A percentile compares a stretch with the other conserved stretches of the same genome.
Evolutionary conservation across 306 rosid species (phyloP).

Genomic region (Amphicarpaea edgeworthii): DNA sequence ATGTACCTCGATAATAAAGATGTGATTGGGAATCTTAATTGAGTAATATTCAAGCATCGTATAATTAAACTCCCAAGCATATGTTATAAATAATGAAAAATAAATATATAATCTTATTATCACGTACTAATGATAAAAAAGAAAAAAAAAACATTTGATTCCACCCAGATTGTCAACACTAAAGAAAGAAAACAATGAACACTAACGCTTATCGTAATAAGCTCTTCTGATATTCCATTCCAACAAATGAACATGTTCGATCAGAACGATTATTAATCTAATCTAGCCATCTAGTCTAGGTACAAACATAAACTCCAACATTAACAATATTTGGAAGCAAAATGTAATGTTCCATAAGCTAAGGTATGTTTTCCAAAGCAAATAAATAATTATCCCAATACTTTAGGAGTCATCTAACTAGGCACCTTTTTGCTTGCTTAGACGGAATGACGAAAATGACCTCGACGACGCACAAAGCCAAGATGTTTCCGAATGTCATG

Average conservation of each 20-base stretch:
- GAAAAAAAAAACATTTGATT: slow-evolving; percentile 9
- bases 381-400: slow-evolving; percentile 25
- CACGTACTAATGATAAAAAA: neutral
- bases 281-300: neutral
- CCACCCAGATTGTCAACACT: neutral
- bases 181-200: neutral
- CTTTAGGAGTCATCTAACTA: slow-evolving; percentile 16
- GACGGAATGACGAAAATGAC: slow-evolving; percentile 40
- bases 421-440: neutral
- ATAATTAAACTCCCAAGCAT: slow-evolving; percentile 11
- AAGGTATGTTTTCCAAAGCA: slow-evolving; percentile 47
- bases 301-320: neutral
- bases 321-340: slow-evolving; percentile 2
- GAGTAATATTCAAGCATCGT: slow-evolving; percentile 31
- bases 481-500: slow-evolving; percentile 21
- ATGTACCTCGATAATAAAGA: neutral
- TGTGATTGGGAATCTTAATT: slow-evolving; percentile 17
- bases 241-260: slow-evolving; percentile 19
- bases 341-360: neutral
- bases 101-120: too few species aligned
- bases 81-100: too few species aligned
- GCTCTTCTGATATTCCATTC: neutral
- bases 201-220: neutral
- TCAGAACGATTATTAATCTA: neutral
- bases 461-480: slow-evolving; percentile 4